Conservation (phyloP, 2,329 filamentous ascomycete species). For the Colletotrichum sp. region DNA sequence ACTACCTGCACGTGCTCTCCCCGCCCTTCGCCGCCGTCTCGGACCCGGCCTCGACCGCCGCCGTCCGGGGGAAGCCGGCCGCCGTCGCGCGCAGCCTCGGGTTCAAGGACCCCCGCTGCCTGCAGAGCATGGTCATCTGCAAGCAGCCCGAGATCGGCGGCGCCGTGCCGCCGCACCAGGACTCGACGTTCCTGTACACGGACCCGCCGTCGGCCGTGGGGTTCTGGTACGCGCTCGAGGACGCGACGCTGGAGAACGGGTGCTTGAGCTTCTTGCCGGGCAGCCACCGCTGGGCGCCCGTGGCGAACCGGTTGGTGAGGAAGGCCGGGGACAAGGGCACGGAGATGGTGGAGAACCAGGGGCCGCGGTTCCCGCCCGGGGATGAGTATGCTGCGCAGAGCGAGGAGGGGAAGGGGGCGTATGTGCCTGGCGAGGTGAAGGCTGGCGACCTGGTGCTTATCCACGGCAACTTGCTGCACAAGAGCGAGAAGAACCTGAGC, state of each 20-base stretch:
- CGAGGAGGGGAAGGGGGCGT: slow-evolving; percentile 56
- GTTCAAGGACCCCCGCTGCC: slow-evolving; percentile 74
- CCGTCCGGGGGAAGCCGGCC: slow-evolving; percentile 42
- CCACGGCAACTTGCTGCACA: slow-evolving; percentile 94
- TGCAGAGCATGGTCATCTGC: slow-evolving; percentile 98
- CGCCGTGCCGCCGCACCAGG: slow-evolving; percentile 89
- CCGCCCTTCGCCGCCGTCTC: slow-evolving; percentile 67
- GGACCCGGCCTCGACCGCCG: slow-evolving; percentile 50
- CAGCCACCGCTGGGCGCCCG: slow-evolving; percentile 75
- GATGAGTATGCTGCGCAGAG: slow-evolving; percentile 51
- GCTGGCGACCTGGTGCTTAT: slow-evolving; percentile 91
- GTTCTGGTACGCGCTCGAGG: slow-evolving; percentile 97
- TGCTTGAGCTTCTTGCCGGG: slow-evolving; percentile 87
- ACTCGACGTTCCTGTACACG: slow-evolving; percentile 92
- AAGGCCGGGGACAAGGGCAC: slow-evolving; percentile 60
- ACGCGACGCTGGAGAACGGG: slow-evolving; percentile 85
- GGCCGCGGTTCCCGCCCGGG: slow-evolving; percentile 65
- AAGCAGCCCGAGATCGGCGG: slow-evolving; percentile 97
- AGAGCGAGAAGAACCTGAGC: slow-evolving; percentile 92
- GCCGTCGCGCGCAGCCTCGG: slow-evolving; percentile 74
- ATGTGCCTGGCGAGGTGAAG: slow-evolving; percentile 85
- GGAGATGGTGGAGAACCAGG: slow-evolving; percentile 74
- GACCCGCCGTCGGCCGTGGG: slow-evolving; percentile 87
- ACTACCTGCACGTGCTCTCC: slow-evolving; percentile 75
- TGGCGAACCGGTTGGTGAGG: slow-evolving; percentile 79